Evolutionary conservation across 495 filamentous ascomycete species (phyloP).

Genomic region (Penicillium diatomitis): DNA sequence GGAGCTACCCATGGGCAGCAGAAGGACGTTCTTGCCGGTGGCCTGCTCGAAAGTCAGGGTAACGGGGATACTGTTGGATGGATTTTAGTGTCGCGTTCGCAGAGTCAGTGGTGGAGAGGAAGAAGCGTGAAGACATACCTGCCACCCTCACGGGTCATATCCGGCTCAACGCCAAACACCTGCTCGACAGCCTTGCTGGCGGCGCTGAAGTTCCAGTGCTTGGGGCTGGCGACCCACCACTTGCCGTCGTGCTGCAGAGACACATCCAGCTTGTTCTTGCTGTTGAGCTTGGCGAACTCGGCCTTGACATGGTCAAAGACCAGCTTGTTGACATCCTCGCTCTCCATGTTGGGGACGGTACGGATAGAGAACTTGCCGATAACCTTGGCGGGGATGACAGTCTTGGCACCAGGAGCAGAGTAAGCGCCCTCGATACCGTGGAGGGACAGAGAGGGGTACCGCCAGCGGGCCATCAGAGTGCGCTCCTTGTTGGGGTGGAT

Average conservation of each 20-base stretch:
- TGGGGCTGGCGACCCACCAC: slow-evolving; percentile 96
- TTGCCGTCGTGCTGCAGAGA: slow-evolving; percentile 80
- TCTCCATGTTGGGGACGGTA: slow-evolving; percentile 96
- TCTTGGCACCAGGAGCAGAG: slow-evolving; percentile 90
- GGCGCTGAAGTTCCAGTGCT: slow-evolving; percentile 96
- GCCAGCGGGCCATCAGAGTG: slow-evolving; percentile 92
- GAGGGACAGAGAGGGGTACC: slow-evolving; percentile 87
- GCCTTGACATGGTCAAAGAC: slow-evolving; percentile 73
- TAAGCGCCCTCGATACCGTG: slow-evolving; percentile 96
- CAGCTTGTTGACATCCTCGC: slow-evolving; percentile 70
- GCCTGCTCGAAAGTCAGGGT: slow-evolving; percentile 96
- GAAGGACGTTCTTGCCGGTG: slow-evolving; percentile 94
- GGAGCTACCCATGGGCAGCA: slow-evolving; percentile 92
- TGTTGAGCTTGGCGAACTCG: slow-evolving; percentile 70
- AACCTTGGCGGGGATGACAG: slow-evolving; percentile 96
- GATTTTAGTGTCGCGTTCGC: slow-evolving; percentile 7
- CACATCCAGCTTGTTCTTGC: slow-evolving; percentile 83
- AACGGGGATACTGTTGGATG: slow-evolving; percentile 69
- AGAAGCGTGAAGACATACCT: slow-evolving; percentile 41
- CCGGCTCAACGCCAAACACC: slow-evolving; percentile 86
- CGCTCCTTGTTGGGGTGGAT: slow-evolving; percentile 77
- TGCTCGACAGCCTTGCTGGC: slow-evolving; percentile 86
- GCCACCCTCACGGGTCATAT: slow-evolving; percentile 94
- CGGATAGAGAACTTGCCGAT: slow-evolving; percentile 96
- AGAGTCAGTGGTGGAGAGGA: neutral